phyloP scores from a whole-genome alignment of 2,329 filamentous ascomycete species.

The Fusarium multiceps region DNA sequence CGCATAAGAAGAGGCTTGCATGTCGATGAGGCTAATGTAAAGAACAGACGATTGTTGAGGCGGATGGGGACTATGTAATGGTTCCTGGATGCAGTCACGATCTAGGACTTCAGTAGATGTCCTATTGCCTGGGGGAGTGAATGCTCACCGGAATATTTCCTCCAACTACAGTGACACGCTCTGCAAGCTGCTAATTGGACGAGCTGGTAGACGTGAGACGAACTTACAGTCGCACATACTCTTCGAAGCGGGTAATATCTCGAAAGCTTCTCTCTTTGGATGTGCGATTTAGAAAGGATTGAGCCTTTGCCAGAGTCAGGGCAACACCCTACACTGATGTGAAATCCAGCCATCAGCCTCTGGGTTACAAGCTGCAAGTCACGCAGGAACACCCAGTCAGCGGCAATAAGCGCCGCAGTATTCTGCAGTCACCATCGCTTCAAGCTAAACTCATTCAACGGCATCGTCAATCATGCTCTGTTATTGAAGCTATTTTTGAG shows the following conservation, averaged over 20 bases:
- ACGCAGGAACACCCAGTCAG: neutral
- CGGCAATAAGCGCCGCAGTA: neutral
- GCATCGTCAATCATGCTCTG: no score
- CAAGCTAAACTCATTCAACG: fast-evolving
- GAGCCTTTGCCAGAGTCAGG: fast-evolving
- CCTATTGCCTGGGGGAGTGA: neutral
- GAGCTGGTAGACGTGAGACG: neutral
- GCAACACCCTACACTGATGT: neutral
- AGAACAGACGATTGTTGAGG: neutral
- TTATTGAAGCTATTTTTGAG: no score
- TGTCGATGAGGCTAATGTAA: neutral
- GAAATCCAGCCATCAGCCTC: neutral
- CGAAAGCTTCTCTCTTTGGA: neutral
- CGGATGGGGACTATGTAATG: neutral
- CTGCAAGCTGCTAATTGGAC: neutral
- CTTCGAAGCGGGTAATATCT: fast-evolving
- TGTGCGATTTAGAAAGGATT: neutral
- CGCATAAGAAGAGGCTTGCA: neutral
- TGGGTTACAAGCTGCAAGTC: neutral
- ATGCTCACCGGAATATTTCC: neutral
- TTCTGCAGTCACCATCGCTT: fast-evolving
- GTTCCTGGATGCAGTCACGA: neutral
- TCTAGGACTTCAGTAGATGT: neutral
- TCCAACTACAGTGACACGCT: neutral
- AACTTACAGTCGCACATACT: neutral